Conservation (phyloP, 306 rosid genomes). For the Quercus glauca region DNA sequence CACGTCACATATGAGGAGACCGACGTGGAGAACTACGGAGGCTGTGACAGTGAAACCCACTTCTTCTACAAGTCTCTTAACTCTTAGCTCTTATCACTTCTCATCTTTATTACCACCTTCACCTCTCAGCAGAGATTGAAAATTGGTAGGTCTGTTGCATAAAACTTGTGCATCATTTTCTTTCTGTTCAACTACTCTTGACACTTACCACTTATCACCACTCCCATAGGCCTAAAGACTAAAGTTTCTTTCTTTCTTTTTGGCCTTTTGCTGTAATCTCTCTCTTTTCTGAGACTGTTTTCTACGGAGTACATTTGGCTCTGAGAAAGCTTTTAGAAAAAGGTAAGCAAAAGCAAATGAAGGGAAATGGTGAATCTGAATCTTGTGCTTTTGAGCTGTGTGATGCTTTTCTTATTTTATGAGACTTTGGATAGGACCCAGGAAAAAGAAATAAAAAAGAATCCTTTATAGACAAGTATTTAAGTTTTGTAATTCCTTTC, state of each 20-base stretch:
- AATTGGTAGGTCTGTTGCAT: no score
- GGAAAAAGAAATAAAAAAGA: neutral
- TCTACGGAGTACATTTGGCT: neutral
- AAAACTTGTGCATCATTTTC: no score
- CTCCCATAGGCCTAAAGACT: neutral
- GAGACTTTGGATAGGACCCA: neutral
- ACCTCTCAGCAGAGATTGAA: no score
- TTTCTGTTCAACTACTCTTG: no score
- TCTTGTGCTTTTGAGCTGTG: neutral
- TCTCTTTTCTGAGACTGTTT: neutral
- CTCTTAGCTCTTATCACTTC: no score
- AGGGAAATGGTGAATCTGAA: neutral
- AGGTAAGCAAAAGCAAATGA: neutral
- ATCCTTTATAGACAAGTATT: neutral
- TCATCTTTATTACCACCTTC: no score
- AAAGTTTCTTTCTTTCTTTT: neutral
- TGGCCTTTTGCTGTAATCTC: neutral
- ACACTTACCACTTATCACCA: no score
- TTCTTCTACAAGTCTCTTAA: no score
- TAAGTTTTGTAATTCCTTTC: constrained; percentile 7
- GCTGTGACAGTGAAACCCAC: no score
- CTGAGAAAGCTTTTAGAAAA: neutral
- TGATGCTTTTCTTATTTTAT: neutral
- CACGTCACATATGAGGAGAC: no score
- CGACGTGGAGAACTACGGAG: no score